Base-by-base conservation (phyloP, 202 grass and related monocot species). In the Digitaria exilis region DNA sequence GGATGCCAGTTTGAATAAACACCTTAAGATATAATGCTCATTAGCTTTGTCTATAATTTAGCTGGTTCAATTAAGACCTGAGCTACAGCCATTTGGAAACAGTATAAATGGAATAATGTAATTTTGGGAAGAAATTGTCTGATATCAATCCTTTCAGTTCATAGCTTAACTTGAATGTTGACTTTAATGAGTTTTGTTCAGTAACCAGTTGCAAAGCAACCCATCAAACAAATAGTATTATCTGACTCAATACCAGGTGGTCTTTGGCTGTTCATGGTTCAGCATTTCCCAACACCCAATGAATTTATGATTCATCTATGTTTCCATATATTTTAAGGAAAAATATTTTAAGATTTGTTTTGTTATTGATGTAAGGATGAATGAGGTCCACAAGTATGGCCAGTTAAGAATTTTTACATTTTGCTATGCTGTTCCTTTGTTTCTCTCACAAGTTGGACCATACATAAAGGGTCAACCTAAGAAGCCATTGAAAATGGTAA, bases 21-120 rank as follows among this genome's bases (percentile, higher is more conserved):
- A 52, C 18, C 7, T 66, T 80, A 66, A 67, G 77, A 67, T 26
- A 2, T 55, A 48, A 16, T 48, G 11, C 13, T 80, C 21, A 26
- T 68, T 32, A 67, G 32, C 62, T 22, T 54, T 41, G 19, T 13
- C n/a, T 80, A 35, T 67, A 39, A 54, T 79, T 80, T 39, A 30
- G 11, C 12, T 50, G 46, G 57, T 75, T 63, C 52, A 62, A 0
- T 71, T 45, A 32, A 25, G 72, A 66, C 6, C 19, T 82, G 65
- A 25, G 51, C 37, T 8, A 0, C 15, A 65, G 65, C 7, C 6
- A 46, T 81, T 45, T 71, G 12, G 67, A 31, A 52, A 59, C 34
- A 59, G 7, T 29, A 56, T 37, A 34, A 62, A 6, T 18, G 4
- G 28, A 63, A 63, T 42, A 8, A 28, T n/a, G 32, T 3, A 10